Evolutionary conservation across 2,329 filamentous ascomycete genomes (phyloP), one percentile per base, ranked within the genome.

Genomic region (Pyrenophora tritici-repentis): DNA sequence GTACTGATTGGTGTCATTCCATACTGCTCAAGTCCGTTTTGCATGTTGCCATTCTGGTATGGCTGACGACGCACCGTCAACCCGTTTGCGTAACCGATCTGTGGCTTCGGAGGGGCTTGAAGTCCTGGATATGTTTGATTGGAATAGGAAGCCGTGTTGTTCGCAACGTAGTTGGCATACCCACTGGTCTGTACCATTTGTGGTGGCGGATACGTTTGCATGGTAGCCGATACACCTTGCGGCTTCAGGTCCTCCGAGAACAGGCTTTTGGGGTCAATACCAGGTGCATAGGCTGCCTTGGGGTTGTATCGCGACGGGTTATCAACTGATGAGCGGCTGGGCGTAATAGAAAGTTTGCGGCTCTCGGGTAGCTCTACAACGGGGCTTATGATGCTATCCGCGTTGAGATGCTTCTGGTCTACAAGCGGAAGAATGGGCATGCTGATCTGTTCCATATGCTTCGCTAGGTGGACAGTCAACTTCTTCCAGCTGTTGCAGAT

Each of bases 361-460:
- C 59, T 62, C 38, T 73, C 70, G 16, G 71, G 65, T 33, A 70
- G 56, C 47, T 72, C 71, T 8, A 73, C 68, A 4, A 75, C 66
- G 7, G 72, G 71, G 33, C 70, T 73, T 43, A 73, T 72, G 39
- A 73, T 67, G 6, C 70, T 71, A 42, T 73, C 70, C 6, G 67
- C 70, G 34, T 68, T 69, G 20, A 74, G 62, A 9, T 71, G 65
- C 49, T 74, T 75, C 42, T 73, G 66, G 31, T 75, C 70, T 2
- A 76, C 71, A 22, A 76, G 63, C 6, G 68, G 62, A 10, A 96
- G 78, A 26, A 96, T 84, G 0, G 92, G 91, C 67, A 96, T 83
- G 64, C 89, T 90, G 67, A 96, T 89, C 59, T 91, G 86, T 73
- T 96, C 91, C 91, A 97, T 94, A 71, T 97, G 92, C 73, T 93